A percentile compares a stretch with the other conserved stretches of the same genome.
These are phyloP conservation scores for Cladophialophora psammophila DNA, from an alignment of 2,329 filamentous ascomycete species.

Conservation along the genomic window DNA sequence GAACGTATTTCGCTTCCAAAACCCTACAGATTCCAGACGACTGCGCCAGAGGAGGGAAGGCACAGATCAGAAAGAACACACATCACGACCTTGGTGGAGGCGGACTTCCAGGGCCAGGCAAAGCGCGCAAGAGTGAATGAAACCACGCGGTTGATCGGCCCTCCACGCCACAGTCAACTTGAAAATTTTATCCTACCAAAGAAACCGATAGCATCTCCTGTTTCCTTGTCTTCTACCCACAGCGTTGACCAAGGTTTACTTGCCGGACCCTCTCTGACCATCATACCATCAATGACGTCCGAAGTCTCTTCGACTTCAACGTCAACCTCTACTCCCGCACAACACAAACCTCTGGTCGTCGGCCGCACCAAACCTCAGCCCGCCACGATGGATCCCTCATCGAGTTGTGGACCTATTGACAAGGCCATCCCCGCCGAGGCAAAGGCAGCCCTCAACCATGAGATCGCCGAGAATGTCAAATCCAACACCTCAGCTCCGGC, in stretches of 20 bases:
- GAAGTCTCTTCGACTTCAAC: conserved; percentile 27
- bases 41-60: not conserved
- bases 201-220: not conserved
- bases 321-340: conserved; percentile 32
- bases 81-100: not conserved
- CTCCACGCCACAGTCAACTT: not conserved
- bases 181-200: conserved; percentile 8
- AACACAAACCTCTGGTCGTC: conserved; percentile 41
- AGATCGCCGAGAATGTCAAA: conserved; percentile 42
- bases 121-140: not conserved
- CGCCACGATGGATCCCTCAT: conserved; percentile 28
- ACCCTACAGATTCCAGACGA: not conserved
- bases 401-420: conserved; percentile 11
- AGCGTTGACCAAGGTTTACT: not conserved
- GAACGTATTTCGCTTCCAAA: not conserved
- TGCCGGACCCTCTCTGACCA: conserved; percentile 1
- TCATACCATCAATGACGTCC: conserved; percentile 32
- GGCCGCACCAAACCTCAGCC: conserved; percentile 41
- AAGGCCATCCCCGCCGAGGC: conserved; percentile 33
- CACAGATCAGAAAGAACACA: not conserved
- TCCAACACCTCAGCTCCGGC: conserved; percentile 36
- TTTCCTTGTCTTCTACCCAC: not conserved
- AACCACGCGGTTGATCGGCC: not conserved
- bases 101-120: not conserved
- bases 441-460: conserved; percentile 42